These are phyloP conservation scores for Purshia tridentata DNA, from an alignment of 306 rosid species.

Conservation along the genomic window DNA sequence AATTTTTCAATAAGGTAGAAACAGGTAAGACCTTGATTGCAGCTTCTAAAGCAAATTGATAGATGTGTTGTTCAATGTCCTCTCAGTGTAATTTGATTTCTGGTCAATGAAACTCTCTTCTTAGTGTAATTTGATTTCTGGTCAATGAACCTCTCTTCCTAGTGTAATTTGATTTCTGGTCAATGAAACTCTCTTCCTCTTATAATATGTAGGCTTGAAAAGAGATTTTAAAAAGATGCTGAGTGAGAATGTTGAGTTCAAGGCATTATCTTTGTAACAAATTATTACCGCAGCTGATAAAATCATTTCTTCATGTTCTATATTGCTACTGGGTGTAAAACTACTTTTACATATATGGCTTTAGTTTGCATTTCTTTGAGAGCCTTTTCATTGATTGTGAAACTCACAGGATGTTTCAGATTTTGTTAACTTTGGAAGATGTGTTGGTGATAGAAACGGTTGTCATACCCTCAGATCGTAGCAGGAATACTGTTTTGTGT, in stretches of 20 bases:
- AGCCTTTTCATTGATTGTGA: conserved; percentile 60
- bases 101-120: background rate
- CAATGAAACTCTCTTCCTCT: background rate
- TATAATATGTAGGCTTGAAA: conserved; percentile 55
- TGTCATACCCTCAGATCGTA: conserved; percentile 73
- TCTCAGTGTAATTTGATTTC: no score
- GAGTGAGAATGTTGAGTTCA: conserved; percentile 68
- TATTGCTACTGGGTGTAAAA: background rate
- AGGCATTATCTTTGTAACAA: conserved; percentile 56
- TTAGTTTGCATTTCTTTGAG: conserved; percentile 28
- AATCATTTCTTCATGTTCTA: no score
- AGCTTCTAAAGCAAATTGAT: no score
- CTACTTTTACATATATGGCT: background rate
- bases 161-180: no score
- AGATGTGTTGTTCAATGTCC: no score
- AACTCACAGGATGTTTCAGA: conserved; percentile 88
- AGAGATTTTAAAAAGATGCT: conserved; percentile 78
- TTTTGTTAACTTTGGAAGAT: conserved; percentile 79
- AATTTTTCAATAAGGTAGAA: no score
- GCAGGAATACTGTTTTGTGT: conserved; percentile 87
- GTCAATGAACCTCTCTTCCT: no score
- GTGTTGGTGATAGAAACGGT: conserved; percentile 81
- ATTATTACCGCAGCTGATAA: conserved; percentile 7
- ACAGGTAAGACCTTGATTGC: no score
- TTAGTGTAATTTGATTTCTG: no score